Evolutionary conservation across 176 grass and related monocot genomes (phyloP).

Genomic region (Lolium rigidum): DNA sequence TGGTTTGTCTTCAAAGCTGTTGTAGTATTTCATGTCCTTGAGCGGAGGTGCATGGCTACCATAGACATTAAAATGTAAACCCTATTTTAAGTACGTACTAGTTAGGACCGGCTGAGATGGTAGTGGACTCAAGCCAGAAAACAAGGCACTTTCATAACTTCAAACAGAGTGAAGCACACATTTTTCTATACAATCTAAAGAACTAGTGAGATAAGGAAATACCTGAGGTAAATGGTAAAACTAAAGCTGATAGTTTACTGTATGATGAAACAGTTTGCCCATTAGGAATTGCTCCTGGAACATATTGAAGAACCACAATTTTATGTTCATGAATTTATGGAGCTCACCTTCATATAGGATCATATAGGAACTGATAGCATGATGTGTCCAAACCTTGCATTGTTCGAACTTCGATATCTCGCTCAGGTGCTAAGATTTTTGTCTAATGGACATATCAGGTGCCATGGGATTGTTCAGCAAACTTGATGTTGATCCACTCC

Average conservation of each 20-base stretch:
- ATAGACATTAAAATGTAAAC: not conserved
- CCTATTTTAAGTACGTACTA: constrained; percentile 1
- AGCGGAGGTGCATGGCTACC: not conserved
- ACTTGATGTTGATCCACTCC: constrained; percentile 69
- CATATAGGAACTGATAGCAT: constrained; percentile 28
- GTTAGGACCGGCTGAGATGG: not conserved
- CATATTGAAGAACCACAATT: not conserved
- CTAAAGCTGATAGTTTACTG: constrained; percentile 28
- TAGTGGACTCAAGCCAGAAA: not conserved
- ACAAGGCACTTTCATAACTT: constrained; percentile 25
- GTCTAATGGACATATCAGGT: constrained; percentile 61
- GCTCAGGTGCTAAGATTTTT: constrained; percentile 29
- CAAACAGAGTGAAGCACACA: not conserved
- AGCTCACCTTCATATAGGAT: constrained; percentile 26
- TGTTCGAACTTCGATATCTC: constrained; percentile 25
- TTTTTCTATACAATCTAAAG: constrained; percentile 9
- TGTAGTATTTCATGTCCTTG: constrained; percentile 12
- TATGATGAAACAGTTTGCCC: not conserved
- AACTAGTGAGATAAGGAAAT: not conserved
- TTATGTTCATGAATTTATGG: constrained; percentile 34
- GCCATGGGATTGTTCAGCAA: constrained; percentile 76
- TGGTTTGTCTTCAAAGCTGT: not conserved
- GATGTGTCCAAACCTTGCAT: constrained; percentile 28
- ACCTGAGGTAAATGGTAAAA: constrained; percentile 19
- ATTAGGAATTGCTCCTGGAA: constrained; percentile 18